Evolutionary conservation across 78 protist species (phyloP).

Genomic region (Dictyostelium citrinum): DNA sequence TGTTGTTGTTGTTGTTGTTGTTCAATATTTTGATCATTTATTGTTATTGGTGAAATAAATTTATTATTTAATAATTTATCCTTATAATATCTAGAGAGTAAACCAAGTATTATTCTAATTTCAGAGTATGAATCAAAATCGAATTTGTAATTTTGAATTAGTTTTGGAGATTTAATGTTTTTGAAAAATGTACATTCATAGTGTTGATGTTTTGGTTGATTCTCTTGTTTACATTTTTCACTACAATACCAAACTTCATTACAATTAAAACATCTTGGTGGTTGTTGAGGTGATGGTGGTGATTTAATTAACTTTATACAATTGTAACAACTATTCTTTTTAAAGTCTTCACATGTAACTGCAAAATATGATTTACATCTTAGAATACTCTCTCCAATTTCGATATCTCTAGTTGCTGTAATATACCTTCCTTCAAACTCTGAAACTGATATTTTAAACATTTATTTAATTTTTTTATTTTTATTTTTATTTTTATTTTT

Average conservation of each 20-base stretch:
- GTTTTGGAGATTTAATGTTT: not conserved
- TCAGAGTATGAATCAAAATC: slow-evolving; percentile 19
- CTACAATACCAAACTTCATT: slow-evolving; percentile 49
- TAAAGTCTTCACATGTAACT: slow-evolving; percentile 4
- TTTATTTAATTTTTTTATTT: not conserved
- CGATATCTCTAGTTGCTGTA: slow-evolving; percentile 13
- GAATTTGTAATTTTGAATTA: not conserved
- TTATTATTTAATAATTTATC: slow-evolving; percentile 5
- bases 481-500: not conserved
- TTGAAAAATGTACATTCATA: slow-evolving; percentile 47
- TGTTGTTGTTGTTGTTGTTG: no score
- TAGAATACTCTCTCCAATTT: slow-evolving; percentile 25
- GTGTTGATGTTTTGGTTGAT: not conserved
- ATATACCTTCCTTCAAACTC: slow-evolving; percentile 41
- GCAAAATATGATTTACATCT: slow-evolving; percentile 3
- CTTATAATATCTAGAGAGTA: slow-evolving; percentile 7
- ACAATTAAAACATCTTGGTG: not conserved
- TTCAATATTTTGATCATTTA: no score
- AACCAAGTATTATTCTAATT: slow-evolving; percentile 37
- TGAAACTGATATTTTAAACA: slow-evolving; percentile 1
- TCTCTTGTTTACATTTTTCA: not conserved
- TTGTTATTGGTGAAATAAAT: not conserved
- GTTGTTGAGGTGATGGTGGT: not conserved
- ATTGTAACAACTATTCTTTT: slow-evolving; percentile 10
- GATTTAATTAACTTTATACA: slow-evolving; percentile 4